These are phyloP conservation scores for Xerocomellus amylosporus DNA, from an alignment of 768 basidiomycete species.

Conservation along the genomic window DNA sequence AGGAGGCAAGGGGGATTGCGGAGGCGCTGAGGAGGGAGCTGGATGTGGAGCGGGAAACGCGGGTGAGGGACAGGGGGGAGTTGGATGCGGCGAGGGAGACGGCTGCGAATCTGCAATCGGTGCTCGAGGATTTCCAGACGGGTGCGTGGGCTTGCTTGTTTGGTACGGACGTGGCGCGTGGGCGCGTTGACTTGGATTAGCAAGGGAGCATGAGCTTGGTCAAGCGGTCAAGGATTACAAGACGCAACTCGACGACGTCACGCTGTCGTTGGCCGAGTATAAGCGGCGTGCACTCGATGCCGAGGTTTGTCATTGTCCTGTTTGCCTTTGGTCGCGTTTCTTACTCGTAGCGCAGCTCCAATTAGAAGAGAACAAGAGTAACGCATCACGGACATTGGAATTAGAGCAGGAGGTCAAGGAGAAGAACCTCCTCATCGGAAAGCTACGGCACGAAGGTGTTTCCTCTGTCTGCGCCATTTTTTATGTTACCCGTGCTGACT, in stretches of 20 bases:
- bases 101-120: constrained; percentile 81
- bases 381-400: constrained; percentile 61
- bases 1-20: constrained; percentile 60
- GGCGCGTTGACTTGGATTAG: constrained; percentile 38
- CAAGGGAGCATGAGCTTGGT: constrained; percentile 86
- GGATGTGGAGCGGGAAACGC: constrained; percentile 60
- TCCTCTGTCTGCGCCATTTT: constrained; percentile 12
- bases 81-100: constrained; percentile 72
- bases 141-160: constrained; percentile 47
- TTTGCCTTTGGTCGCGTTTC: not conserved
- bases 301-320: constrained; percentile 53
- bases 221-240: constrained; percentile 84
- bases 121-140: constrained; percentile 92
- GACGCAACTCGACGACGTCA: constrained; percentile 62
- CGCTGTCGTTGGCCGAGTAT: constrained; percentile 82
- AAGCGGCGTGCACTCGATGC: constrained; percentile 86
- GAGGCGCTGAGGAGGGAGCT: constrained; percentile 61
- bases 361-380: constrained; percentile 69
- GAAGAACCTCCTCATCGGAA: constrained; percentile 92
- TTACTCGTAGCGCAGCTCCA: constrained; percentile 48
- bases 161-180: not conserved
- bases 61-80: constrained; percentile 52
- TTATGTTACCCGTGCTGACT: constrained; percentile 1
- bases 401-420: constrained; percentile 93
- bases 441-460: constrained; percentile 89